Conservation (phyloP, 331 rosid genomes). For the Malus hybrid region DNA sequence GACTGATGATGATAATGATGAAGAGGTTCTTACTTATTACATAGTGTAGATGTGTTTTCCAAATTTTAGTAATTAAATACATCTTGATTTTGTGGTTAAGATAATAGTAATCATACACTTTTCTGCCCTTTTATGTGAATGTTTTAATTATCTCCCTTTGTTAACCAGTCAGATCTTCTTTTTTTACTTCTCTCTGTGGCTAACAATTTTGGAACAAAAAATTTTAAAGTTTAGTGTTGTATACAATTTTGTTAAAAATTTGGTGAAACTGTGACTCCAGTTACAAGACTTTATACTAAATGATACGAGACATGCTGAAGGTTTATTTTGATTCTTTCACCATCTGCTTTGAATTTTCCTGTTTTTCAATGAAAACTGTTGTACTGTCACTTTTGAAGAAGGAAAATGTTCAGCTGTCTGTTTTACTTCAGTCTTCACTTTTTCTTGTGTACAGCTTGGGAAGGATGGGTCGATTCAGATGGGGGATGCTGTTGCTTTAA, state of each 20-base stretch:
- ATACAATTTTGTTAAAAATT: not conserved
- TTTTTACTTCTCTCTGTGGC: not conserved
- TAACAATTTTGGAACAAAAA: not conserved
- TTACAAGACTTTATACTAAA: not conserved
- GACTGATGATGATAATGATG: constrained; percentile 42
- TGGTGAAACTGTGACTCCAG: not conserved
- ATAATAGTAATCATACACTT: not conserved
- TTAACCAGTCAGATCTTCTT: not conserved
- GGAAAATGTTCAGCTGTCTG: not conserved
- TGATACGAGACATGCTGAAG: no score
- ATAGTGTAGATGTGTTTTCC: not conserved
- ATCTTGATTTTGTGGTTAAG: not conserved
- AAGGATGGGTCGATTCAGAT: constrained; percentile 50
- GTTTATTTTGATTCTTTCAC: not conserved
- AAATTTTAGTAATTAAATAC: not conserved
- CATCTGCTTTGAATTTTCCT: constrained; percentile 15
- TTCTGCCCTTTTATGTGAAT: not conserved
- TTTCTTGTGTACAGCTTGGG: constrained; percentile 22
- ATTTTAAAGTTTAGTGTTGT: not conserved
- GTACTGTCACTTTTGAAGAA: not conserved
- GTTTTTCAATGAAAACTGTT: not conserved
- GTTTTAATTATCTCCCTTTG: not conserved
- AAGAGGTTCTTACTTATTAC: constrained; percentile 40
- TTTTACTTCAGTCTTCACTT: not conserved
- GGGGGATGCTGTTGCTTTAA: constrained; percentile 90